Evolutionary conservation across 2,329 filamentous ascomycete species (phyloP), one percentile per base, ranked within the genome.

Genomic region (Epichloe brachyelytri): DNA sequence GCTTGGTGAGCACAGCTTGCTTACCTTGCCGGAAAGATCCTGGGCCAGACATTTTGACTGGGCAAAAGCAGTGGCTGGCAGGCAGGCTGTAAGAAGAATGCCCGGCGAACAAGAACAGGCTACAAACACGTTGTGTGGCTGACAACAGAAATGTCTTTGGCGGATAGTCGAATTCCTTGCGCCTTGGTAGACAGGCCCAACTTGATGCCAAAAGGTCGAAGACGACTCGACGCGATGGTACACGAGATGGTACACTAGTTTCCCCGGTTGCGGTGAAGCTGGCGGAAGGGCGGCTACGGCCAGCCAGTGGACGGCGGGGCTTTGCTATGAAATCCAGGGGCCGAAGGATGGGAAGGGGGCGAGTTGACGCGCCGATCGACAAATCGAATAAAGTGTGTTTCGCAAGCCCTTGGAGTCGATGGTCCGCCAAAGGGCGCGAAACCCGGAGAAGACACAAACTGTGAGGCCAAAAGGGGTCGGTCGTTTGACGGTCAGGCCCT

Each of bases 21-120:
- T 57, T 49, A 57, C 55, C 55, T 53, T 51, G 54, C 30, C 46
- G 54, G 40, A 53, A 54, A 47, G 54, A 36, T 39, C 47, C 49
- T 30, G 54, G 30, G 10, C 47, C 49, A 17, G 55, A 53, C 55
- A 57, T 57, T 37, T 43, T 46, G 55, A 51, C 46, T 41, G 50
- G 48, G 15, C 33, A 45, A 39, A 17, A 17, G 38, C 38, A 40
- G 41, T 46, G 41, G 15, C 39, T 22, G 37, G 44, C 19, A 6
- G 39, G 22, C 33, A 11, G 36, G 43, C n/a, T 17, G n/a, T 17
- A 15, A 38, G 17, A 38, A 43, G 46, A 19, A 39, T 26, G 39
- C 17, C 43, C 43, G 40, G 49, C 20, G 19, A 49, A 41, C 15
- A 19, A 34, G n/a, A 36, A 14, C 11, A 5, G 14, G 15, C 37